Evolutionary conservation across 257 asterid species (phyloP).

Genomic region (Euphrasia confusa): DNA sequence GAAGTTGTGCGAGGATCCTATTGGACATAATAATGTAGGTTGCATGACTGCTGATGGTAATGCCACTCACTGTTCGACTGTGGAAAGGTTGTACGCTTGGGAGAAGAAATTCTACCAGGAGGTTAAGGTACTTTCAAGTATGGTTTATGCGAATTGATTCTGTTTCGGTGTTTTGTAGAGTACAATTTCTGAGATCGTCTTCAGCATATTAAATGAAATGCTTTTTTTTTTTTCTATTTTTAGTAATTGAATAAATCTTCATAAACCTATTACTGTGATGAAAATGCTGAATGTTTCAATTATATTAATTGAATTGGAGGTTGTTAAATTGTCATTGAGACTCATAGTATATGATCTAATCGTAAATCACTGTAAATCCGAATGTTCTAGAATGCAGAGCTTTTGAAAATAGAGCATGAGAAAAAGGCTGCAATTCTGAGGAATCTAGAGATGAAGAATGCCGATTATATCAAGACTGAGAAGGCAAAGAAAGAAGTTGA

Average conservation of each 20-base stretch:
- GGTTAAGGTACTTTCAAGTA: slow-evolving; percentile 62
- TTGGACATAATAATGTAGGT: slow-evolving; percentile 31
- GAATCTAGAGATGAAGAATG: slow-evolving; percentile 83
- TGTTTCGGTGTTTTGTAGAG: background rate
- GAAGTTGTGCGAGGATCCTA: slow-evolving; percentile 68
- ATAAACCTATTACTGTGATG: background rate
- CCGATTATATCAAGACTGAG: slow-evolving; percentile 79
- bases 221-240: background rate
- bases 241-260: background rate
- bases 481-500: slow-evolving; percentile 91
- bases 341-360: background rate
- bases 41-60: slow-evolving; percentile 31
- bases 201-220: slow-evolving; percentile 9
- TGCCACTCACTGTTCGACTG: slow-evolving; percentile 71
- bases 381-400: slow-evolving; percentile 63
- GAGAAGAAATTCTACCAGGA: slow-evolving; percentile 86
- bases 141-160: background rate
- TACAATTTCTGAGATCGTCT: background rate
- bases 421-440: slow-evolving; percentile 54
- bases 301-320: background rate
- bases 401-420: slow-evolving; percentile 72
- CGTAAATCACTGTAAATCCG: slow-evolving; percentile 14
- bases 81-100: slow-evolving; percentile 83
- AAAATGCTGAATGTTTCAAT: slow-evolving; percentile 10
- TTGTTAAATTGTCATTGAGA: background rate